Evolutionary conservation across 2,329 filamentous ascomycete genomes (phyloP).

Genomic region (Sporothrix sp.): DNA sequence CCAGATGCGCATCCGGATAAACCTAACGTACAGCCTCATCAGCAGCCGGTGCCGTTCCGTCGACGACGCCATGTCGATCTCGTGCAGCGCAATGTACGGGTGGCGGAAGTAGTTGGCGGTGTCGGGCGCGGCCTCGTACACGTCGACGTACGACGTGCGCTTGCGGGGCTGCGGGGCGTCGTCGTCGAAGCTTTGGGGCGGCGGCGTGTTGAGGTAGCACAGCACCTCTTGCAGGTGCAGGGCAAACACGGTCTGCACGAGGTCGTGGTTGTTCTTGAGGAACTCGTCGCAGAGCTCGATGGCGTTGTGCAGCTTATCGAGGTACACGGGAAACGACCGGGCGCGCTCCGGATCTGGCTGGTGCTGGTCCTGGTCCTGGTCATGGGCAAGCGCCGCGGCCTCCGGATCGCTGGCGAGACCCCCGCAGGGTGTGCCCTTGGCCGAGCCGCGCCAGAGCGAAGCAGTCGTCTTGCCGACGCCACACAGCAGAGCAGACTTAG

Average conservation of each 20-base stretch:
- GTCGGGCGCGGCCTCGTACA: background rate
- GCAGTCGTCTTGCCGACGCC: too few relatives aligned
- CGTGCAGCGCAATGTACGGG: slow-evolving; percentile 27
- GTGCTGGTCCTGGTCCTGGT: background rate
- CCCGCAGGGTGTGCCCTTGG: too few relatives aligned
- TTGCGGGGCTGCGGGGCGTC: slow-evolving; percentile 4
- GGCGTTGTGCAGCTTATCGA: slow-evolving; percentile 33
- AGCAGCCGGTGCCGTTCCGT: slow-evolving; percentile 40
- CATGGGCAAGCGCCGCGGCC: background rate
- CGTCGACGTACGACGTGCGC: slow-evolving; percentile 13
- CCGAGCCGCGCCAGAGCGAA: too few relatives aligned
- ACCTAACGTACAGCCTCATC: slow-evolving; percentile 43
- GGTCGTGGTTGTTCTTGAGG: slow-evolving; percentile 25
- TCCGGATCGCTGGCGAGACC: too few relatives aligned
- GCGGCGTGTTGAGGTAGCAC: slow-evolving; percentile 34
- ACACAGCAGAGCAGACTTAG: too few relatives aligned
- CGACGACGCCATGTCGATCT: slow-evolving; percentile 37
- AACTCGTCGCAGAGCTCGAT: slow-evolving; percentile 34
- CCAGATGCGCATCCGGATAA: slow-evolving; percentile 32
- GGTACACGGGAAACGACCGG: slow-evolving; percentile 25
- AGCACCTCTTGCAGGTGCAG: slow-evolving; percentile 41
- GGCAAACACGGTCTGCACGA: slow-evolving; percentile 37
- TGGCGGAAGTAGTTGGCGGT: slow-evolving; percentile 10
- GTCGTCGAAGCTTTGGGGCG: slow-evolving; percentile 21
- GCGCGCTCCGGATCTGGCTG: background rate